Evolutionary conservation across 352 stramenopile species (phyloP).

Genomic region (Phytophthora parvispora): DNA sequence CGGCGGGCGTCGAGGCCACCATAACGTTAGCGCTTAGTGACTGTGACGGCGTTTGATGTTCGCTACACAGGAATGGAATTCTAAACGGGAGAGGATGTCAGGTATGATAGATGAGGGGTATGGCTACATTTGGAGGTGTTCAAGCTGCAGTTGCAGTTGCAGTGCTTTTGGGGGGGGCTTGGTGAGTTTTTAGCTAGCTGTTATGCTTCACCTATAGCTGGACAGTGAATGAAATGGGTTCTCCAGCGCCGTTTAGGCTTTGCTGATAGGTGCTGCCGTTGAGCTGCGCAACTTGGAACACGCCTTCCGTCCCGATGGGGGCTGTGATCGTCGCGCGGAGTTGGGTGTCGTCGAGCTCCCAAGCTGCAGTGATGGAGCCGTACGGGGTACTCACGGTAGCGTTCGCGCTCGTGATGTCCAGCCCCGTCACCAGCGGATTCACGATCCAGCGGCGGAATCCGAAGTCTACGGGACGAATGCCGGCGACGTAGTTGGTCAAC

Average conservation of each 20-base stretch:
- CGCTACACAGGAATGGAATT: too few species aligned
- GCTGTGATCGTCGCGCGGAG: conserved; percentile 25
- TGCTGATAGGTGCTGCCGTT: conserved; percentile 10
- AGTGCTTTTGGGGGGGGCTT: too few species aligned
- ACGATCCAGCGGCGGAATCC: conserved; percentile 41
- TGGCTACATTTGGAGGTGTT: neutral
- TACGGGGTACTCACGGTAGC: conserved; percentile 35
- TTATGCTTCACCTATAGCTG: too few species aligned
- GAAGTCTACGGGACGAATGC: conserved; percentile 35
- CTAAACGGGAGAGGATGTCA: too few species aligned
- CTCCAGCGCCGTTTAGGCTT: neutral
- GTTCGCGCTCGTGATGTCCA: conserved; percentile 35
- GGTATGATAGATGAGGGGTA: neutral
- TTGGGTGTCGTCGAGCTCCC: conserved; percentile 3
- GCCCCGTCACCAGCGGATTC: conserved; percentile 30
- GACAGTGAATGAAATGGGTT: conserved; percentile 3
- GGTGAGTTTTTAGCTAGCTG: too few species aligned
- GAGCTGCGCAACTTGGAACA: conserved; percentile 21
- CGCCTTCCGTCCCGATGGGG: conserved; percentile 17
- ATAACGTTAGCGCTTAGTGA: too few species aligned
- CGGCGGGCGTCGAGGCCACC: too few species aligned
- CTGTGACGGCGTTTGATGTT: too few species aligned
- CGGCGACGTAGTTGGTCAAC: conserved; percentile 39
- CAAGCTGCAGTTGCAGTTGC: neutral
- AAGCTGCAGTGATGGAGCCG: conserved; percentile 8